Base-by-base conservation (phyloP, 1,139 yeast genomes). In the Geotrichum phurueaensis region DNA sequence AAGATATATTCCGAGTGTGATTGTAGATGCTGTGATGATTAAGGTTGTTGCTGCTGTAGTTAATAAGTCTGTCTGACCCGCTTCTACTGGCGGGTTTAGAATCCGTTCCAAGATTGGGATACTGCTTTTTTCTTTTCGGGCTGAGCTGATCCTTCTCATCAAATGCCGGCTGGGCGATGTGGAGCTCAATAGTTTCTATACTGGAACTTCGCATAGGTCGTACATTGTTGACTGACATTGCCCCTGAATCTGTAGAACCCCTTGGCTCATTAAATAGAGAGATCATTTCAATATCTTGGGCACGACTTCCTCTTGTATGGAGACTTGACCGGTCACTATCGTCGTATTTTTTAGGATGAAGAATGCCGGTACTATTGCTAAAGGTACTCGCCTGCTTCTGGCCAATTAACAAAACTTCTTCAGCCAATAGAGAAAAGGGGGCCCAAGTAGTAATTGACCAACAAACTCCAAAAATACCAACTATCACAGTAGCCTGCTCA, bases 391-490 rank as follows among this genome's bases (percentile, higher is more conserved):
- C 3, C 7, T 55, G 39, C 12, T 33, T 45, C 27, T 54, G 58
- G 13, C 58, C 60, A 27, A 60, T 25, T 39, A 36, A 18, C 47
- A 72, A 71, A 43, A 76, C 74, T 49, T 76, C 76, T 60, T 74
- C 75, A 0, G 77, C 77, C n/a, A 76, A 68, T 18, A 76, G 63
- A 1, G 78, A 71, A 64, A 71, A 76, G 15, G 79, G 79, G 0
- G 76, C 78, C 79, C 79, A 76, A 2, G 76, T 68, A 1, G 76
- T 71, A 33, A 75, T 64, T 0, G 79, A 78, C 79, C 79, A 76
- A 1, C 78, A 66, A 57, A 75, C 67, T 13, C 79, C 79, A 56
- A 75, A 71, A 10, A 71, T 51, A 1, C 70, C 76, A 4, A 76
- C 75, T 1, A 75, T 62, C 4, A 64, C 54, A 3, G 76, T 70